Conservation (phyloP, 768 basidiomycete species). For the Boletus patriciae region DNA sequence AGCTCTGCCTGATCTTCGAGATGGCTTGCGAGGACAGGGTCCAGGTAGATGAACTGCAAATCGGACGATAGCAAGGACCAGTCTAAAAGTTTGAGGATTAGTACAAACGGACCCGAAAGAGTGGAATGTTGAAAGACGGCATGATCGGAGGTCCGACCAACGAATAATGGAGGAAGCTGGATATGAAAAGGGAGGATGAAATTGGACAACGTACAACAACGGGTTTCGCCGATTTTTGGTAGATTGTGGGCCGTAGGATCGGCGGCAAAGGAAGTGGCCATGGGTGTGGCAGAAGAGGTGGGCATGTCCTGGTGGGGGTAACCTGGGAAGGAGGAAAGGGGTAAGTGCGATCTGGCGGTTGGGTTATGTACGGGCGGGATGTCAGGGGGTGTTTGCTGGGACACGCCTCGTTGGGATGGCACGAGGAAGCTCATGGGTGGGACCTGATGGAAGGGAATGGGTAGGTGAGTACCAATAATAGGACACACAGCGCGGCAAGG, state of each 20-base stretch:
- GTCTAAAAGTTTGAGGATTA: conserved; percentile 45
- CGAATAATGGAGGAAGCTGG: conserved; percentile 2
- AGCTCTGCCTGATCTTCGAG: conserved; percentile 68
- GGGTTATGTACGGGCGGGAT: conserved; percentile 35
- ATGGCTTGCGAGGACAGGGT: conserved; percentile 74
- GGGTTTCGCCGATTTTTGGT: conserved; percentile 67
- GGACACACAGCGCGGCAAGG: conserved; percentile 17
- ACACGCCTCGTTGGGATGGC: conserved; percentile 36
- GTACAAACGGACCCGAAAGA: conserved; percentile 17
- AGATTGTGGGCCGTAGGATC: conserved; percentile 40
- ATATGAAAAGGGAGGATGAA: conserved; percentile 8
- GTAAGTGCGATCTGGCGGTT: conserved; percentile 35
- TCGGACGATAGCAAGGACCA: conserved; percentile 80
- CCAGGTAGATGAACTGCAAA: conserved; percentile 78
- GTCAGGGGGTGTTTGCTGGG: conserved; percentile 29
- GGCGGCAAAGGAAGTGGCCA: conserved; percentile 29
- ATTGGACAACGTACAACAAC: conserved; percentile 62
- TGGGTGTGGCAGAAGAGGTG: conserved; percentile 27
- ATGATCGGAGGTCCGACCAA: conserved; percentile 28
- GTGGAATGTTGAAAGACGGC: conserved; percentile 9
- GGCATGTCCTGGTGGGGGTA: conserved; percentile 36
- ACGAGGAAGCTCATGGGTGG: conserved; percentile 36
- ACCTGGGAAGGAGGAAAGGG: conserved; percentile 39
- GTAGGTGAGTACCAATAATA: conserved; percentile 24
- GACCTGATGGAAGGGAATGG: conserved; percentile 21